Percentiles rank a stretch among this genome's conserved stretches.
phyloP scores from a whole-genome alignment of 768 basidiomycete species.

The Leccinum arenicola region DNA sequence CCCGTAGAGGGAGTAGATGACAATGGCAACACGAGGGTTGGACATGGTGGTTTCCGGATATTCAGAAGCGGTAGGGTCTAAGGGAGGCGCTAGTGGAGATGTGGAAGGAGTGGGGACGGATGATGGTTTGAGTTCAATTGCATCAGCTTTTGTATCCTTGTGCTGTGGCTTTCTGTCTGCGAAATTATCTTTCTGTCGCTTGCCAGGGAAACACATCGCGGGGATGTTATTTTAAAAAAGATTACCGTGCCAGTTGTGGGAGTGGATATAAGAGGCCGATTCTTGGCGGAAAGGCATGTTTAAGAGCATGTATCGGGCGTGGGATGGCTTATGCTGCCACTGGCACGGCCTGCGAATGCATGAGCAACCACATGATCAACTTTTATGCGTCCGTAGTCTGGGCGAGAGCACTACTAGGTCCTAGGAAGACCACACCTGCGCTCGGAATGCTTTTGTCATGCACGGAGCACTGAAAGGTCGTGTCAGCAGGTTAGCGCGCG shows the following conservation, averaged over 20 bases:
- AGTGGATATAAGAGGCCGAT: conserved; percentile 8
- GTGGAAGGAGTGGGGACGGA: conserved; percentile 4
- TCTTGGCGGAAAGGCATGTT: neutral
- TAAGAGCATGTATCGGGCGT: conserved; percentile 20
- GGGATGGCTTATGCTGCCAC: conserved; percentile 16
- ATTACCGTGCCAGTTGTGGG: neutral
- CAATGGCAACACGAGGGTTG: conserved; percentile 40
- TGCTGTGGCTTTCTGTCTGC: conserved; percentile 23
- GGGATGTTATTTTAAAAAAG: neutral
- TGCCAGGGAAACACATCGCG: conserved; percentile 40
- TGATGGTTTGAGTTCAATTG: neutral
- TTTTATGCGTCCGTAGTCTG: conserved; percentile 10
- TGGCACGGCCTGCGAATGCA: conserved; percentile 12
- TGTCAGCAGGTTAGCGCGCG: neutral
- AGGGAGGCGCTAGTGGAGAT: neutral
- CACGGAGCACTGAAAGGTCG: neutral
- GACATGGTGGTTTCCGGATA: conserved; percentile 10
- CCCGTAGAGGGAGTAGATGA: conserved; percentile 52
- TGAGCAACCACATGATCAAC: conserved; percentile 16
- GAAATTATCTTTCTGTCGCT: conserved; percentile 35
- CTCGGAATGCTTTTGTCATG: conserved; percentile 12
- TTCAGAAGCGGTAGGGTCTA: neutral
- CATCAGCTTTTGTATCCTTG: conserved; percentile 13
- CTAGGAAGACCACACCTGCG: conserved; percentile 1
- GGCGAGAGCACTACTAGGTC: neutral